Percentiles rank a stretch among this genome's conserved stretches.
Conservation (phyloP, 2,329 filamentous ascomycete genomes). For the Aspergillus melleus region DNA sequence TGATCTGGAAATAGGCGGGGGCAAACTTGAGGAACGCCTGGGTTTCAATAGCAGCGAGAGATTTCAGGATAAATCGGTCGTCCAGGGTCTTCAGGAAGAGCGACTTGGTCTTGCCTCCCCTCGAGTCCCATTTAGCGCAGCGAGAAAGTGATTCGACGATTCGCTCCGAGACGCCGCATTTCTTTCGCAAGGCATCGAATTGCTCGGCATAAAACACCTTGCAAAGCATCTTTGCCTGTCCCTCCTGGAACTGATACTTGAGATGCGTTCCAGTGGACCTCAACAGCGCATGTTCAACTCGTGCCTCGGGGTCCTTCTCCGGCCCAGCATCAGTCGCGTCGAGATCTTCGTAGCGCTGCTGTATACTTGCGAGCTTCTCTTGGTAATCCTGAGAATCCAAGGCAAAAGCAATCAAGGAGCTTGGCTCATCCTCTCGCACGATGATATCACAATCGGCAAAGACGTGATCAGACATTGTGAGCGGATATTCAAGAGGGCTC, state of each 20-base stretch:
- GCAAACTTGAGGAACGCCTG: conserved; percentile 93
- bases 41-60: conserved; percentile 85
- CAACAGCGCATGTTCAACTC: conserved; percentile 81
- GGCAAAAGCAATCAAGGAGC: conserved; percentile 91
- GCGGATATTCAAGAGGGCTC: conserved; percentile 87
- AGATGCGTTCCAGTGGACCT: conserved; percentile 87
- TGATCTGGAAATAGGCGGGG: conserved; percentile 95
- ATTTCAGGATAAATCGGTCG: conserved; percentile 90
- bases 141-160: conserved; percentile 94
- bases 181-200: conserved; percentile 89
- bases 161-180: conserved; percentile 88
- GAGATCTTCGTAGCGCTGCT: conserved; percentile 34
- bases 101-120: conserved; percentile 96
- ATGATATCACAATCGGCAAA: conserved; percentile 97
- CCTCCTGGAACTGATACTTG: conserved; percentile 93
- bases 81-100: conserved; percentile 96
- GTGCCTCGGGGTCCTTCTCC: conserved; percentile 55
- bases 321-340: conserved; percentile 26
- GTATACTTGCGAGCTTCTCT: conserved; percentile 65
- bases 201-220: conserved; percentile 99
- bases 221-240: conserved; percentile 91
- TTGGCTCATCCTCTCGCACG: conserved; percentile 94
- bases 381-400: conserved; percentile 86
- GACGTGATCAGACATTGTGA: conserved; percentile 85
- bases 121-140: conserved; percentile 97